Base-by-base conservation (phyloP, 2,329 filamentous ascomycete species). In the Colletotrichum scovillei region DNA sequence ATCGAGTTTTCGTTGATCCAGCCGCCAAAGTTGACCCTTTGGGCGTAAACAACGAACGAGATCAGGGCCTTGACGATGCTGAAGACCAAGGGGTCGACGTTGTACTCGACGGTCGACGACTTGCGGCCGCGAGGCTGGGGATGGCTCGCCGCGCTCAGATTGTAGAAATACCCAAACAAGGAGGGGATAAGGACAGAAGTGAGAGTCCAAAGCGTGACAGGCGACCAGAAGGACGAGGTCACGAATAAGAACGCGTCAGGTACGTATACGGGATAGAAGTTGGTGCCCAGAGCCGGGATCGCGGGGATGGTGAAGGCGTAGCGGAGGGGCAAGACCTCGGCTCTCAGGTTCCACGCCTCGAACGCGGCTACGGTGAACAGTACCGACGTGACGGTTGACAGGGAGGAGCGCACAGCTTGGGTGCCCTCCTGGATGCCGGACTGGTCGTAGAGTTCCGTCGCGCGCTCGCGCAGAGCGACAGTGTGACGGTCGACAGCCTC, bases 21-120 rank as follows among this genome's bases (percentile, higher is more conserved):
- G 38, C 92, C 92, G 60, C 89, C 86, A 69, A 92, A 89, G 60
- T 88, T 90, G 63, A 89, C 88, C 42, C 89, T 90, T 80, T 92
- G 91, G 11, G 88, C 90, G 80, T 95, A 98, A 22, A 98, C 92
- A 42, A 96, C 88, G 82, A 93, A 98, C 8, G 94, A 92, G 72
- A 95, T 83, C 67, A 98, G 81, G 0, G 93, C 95, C 86, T 98
- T 98, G 78, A 91, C 91, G 70, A 98, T 92, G 85, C 95, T 97
- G 85, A 97, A 99, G 26, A 92, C 93, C 80, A 98, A 85, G 4
- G 95, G 95, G 81, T 99, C 97, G 76, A 96, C 91, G 6, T 87
- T 85, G 76, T 92, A 91, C 75, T 90, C 88, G 52, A 84, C 81
- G 26, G 75, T 71, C 19, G 67, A 52, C 19, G 35, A 35, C 52